Base-by-base conservation (phyloP, 768 basidiomycete genomes). In the Strobilomyces confusus region DNA sequence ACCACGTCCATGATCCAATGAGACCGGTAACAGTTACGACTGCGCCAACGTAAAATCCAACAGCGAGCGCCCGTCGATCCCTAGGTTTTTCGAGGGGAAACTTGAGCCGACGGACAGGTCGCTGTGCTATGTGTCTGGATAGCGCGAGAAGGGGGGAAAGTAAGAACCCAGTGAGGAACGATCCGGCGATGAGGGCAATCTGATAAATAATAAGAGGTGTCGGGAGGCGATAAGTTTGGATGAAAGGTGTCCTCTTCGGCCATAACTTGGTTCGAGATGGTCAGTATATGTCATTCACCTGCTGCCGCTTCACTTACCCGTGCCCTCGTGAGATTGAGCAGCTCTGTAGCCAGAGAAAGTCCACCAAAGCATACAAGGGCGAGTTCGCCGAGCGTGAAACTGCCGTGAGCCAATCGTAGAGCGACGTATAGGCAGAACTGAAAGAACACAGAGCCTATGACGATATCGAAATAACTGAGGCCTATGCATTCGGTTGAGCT, bases 301-400 rank as follows among this genome's bases (percentile, higher is more conserved):
- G 9, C 30, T 26, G 32, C 38, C 2, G 5, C 17, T 13, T 34
- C 9, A 73, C 86, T 48, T 65, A 95, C 95, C 69, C 81, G 77
- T 32, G 91, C 85, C 44, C 83, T 83, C 2, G 93, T 95, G 46
- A 98, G 66, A 60, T 91, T 89, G 56, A 93, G 74, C 32, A 89
- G 78, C 68, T 98, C 95, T 76, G 93, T 85, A 60, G 84, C 86
- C 22, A 98, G 67, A 0, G 86, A 86, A 2, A 93, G 89, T 6
- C 89, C 93, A 38, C 93, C 92, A 59, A 92, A 91, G 41, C 86
- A 88, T 17, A 95, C 90, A 23, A 98, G 72, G 23, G 87, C 88
- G 17, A 98, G 79, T 68, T 99, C 97, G 30, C 97, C 97, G 1
- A 99, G 79, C 0, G 95, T 98, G 71, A 98, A 95, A 12, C 90